Evolutionary conservation across 1,284 basidiomycete species (phyloP), one percentile per base, ranked within the genome.

Genomic region (Puccinia coronata): DNA sequence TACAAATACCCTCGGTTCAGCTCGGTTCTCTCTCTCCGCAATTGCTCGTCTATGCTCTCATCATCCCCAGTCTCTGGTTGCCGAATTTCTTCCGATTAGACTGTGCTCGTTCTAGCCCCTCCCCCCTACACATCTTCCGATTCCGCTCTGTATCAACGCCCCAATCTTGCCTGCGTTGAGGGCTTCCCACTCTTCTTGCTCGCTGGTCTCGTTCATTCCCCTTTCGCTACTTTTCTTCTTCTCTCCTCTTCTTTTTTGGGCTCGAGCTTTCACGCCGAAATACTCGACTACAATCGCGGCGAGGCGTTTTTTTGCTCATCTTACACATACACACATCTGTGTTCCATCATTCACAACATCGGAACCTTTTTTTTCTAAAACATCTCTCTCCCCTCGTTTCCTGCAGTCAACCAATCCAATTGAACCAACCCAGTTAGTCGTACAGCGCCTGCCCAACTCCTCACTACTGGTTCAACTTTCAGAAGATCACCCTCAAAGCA

Each of bases 361-460:
- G n/a, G n/a, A n/a, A 9, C 28, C n/a, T 8, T 49, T 51, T 34
- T 69, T 69, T 49, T 69, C 49, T 18, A 25, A n/a, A n/a, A n/a
- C n/a, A n/a, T n/a, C 28, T 49, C 41, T 41, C 25, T 49, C 9
- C n/a, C 8, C 23, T 18, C n/a, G n/a, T 43, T 47, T 14, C 16
- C 41, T 43, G 39, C 6, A 67, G 63, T 43, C 41, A 69, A 69
- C 67, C 67, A 34, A 69, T 16, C 23, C 67, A 47, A 69, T 49
- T 69, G 41, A 49, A 69, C 67, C 41, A 49, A 69, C 47, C 67
- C 67, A 69, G 67, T 28, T 49, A 47, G 67, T 49, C 28, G 67
- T 49, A 28, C 41, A 43, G 41, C 25, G 20, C 43, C 36, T 23
- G 28, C 63, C 25, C 63, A 11, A 23, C 41, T 69, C 67, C 47